phyloP scores from a whole-genome alignment of 352 stramenopile genomes.

The Saprolegnia parasitica region DNA sequence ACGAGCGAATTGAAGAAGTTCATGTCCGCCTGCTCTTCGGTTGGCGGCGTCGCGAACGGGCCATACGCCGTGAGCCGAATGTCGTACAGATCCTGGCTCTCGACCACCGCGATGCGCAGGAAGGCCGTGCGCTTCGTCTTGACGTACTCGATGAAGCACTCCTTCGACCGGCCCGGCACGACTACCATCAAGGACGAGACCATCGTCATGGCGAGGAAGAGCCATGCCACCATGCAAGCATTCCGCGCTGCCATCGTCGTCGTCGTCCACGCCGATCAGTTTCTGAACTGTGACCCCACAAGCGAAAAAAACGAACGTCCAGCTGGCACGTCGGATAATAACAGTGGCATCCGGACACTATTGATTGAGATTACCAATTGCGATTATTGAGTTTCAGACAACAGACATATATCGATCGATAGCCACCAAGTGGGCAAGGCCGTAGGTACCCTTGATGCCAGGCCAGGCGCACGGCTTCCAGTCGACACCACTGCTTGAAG shows the following conservation, averaged over 20 bases:
- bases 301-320: too few relatives aligned
- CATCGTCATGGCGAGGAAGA: neutral
- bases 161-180: slow-evolving; percentile 44
- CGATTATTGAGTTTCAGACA: too few relatives aligned
- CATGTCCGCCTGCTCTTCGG: slow-evolving; percentile 44
- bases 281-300: too few relatives aligned
- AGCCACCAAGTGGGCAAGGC: too few relatives aligned
- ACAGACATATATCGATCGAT: too few relatives aligned
- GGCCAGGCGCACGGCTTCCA: too few relatives aligned
- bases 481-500: too few relatives aligned
- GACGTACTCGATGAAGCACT: slow-evolving; percentile 84
- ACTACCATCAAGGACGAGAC: slow-evolving; percentile 51
- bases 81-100: slow-evolving; percentile 65
- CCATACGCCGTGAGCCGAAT: slow-evolving; percentile 72
- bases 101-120: slow-evolving; percentile 71
- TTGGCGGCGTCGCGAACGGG: slow-evolving; percentile 50
- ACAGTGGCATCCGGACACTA: too few relatives aligned
- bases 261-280: too few relatives aligned
- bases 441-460: too few relatives aligned
- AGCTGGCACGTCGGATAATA: too few relatives aligned
- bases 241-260: neutral
- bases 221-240: neutral
- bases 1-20: slow-evolving; percentile 78
- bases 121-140: slow-evolving; percentile 80
- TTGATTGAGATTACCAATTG: too few relatives aligned